Conservation (phyloP, 495 filamentous ascomycete species). For the Tuber borchii region DNA sequence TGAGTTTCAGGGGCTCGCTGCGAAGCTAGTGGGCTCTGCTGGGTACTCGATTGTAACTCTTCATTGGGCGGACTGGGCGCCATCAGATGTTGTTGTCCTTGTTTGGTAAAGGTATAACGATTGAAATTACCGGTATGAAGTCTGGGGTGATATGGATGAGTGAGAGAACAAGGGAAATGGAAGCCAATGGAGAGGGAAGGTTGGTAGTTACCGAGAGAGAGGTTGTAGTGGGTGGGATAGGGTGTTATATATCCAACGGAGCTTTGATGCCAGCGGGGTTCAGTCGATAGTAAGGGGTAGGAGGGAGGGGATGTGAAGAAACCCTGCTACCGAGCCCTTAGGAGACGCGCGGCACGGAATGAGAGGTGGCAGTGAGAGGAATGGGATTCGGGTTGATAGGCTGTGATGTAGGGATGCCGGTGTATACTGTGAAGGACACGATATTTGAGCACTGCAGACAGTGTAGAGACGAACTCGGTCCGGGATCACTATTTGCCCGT, state of each 20-base stretch:
- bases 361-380: background rate
- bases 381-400: background rate
- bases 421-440: too few species aligned
- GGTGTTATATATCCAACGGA: background rate
- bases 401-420: background rate
- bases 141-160: constrained; percentile 22
- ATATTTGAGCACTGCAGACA: too few species aligned
- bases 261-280: background rate
- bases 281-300: background rate
- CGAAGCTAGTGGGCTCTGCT: constrained; percentile 51
- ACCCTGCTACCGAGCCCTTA: background rate
- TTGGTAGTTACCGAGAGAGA: background rate
- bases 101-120: constrained; percentile 7
- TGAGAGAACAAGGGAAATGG: background rate
- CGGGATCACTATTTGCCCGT: constrained; percentile 1
- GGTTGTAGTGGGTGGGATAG: background rate
- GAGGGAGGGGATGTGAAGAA: background rate
- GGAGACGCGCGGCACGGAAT: background rate
- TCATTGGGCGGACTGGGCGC: constrained; percentile 36
- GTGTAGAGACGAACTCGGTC: background rate
- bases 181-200: too few species aligned
- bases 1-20: constrained; percentile 44
- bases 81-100: background rate
- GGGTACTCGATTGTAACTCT: constrained; percentile 43
- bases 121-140: constrained; percentile 14